A percentile compares a stretch with the other conserved stretches of the same genome.
Conservation (phyloP, 495 filamentous ascomycete genomes). For the Jackrogersella minutella region DNA sequence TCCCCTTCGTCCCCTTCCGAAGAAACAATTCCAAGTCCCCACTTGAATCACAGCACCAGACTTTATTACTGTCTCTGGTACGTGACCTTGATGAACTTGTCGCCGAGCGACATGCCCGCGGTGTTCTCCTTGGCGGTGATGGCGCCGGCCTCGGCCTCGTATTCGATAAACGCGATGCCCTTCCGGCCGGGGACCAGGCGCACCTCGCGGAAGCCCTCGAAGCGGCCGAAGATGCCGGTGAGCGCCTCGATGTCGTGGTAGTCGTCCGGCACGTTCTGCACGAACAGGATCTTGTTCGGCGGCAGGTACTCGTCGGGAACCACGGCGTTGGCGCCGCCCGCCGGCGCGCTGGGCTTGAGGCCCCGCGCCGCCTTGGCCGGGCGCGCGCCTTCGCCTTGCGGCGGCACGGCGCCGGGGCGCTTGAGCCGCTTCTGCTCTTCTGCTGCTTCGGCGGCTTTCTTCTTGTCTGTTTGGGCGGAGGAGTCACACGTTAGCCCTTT, state of each 20-base stretch:
- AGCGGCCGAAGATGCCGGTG: slow-evolving; percentile 81
- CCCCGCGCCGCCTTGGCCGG: slow-evolving; percentile 78
- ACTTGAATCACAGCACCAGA: not conserved
- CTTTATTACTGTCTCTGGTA: slow-evolving; percentile 81
- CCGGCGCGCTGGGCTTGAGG: slow-evolving; percentile 73
- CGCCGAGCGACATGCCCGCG: slow-evolving; percentile 83
- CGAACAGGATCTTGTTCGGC: slow-evolving; percentile 96
- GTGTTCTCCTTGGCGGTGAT: slow-evolving; percentile 96
- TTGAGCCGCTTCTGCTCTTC: slow-evolving; percentile 87
- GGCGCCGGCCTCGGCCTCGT: slow-evolving; percentile 86
- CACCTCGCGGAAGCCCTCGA: slow-evolving; percentile 94
- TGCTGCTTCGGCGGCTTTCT: slow-evolving; percentile 84
- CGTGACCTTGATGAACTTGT: slow-evolving; percentile 76
- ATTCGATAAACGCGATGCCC: slow-evolving; percentile 96
- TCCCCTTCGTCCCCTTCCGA: not conserved
- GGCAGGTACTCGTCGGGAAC: slow-evolving; percentile 97
- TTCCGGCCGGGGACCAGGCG: slow-evolving; percentile 84
- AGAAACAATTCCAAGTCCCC: too few relatives aligned
- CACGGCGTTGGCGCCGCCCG: slow-evolving; percentile 63
- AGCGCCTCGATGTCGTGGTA: slow-evolving; percentile 83
- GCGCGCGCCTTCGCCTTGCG: slow-evolving; percentile 62
- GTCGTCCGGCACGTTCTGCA: slow-evolving; percentile 90
- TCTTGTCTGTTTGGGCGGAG: slow-evolving; percentile 70
- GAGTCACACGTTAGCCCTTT: not conserved
- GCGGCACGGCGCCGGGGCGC: slow-evolving; percentile 64